Evolutionary conservation across 495 filamentous ascomycete genomes (phyloP).

Genomic region (Aspergillus campestris): DNA sequence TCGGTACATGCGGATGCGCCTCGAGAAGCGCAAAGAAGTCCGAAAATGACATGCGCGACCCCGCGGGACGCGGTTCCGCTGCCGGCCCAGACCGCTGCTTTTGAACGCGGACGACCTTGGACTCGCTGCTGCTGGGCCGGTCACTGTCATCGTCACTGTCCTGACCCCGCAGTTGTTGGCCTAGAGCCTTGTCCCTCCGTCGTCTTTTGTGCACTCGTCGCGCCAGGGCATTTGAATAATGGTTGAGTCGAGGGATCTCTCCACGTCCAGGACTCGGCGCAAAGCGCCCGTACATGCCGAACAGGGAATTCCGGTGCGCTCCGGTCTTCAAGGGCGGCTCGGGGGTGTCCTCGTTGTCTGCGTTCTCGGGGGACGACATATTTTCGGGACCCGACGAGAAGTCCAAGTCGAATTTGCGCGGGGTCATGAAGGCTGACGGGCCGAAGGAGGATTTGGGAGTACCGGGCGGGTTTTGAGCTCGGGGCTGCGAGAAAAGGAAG

Average conservation of each 20-base stretch:
- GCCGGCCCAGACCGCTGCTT: neutral
- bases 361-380: conserved; percentile 63
- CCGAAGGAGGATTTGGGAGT: conserved; percentile 43
- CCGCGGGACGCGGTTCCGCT: too few species aligned
- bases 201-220: conserved; percentile 47
- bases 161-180: conserved; percentile 36
- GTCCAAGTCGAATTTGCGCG: conserved; percentile 62
- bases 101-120: conserved; percentile 15
- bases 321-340: conserved; percentile 43
- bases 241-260: conserved; percentile 44
- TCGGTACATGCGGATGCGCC: conserved; percentile 75
- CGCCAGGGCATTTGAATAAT: conserved; percentile 45
- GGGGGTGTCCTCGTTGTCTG: conserved; percentile 61
- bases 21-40: conserved; percentile 61
- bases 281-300: conserved; percentile 36
- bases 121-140: conserved; percentile 37
- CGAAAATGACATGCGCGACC: conserved; percentile 33
- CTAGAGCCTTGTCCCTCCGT: conserved; percentile 37
- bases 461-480: conserved; percentile 18
- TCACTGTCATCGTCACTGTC: conserved; percentile 49
- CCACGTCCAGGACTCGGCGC: conserved; percentile 48
- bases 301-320: conserved; percentile 35
- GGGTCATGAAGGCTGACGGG: conserved; percentile 69
- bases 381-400: conserved; percentile 76
- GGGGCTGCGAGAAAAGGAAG: conserved; percentile 33